Evolutionary conservation across 257 asterid genomes (phyloP).

Genomic region (Eustoma russellianum): DNA sequence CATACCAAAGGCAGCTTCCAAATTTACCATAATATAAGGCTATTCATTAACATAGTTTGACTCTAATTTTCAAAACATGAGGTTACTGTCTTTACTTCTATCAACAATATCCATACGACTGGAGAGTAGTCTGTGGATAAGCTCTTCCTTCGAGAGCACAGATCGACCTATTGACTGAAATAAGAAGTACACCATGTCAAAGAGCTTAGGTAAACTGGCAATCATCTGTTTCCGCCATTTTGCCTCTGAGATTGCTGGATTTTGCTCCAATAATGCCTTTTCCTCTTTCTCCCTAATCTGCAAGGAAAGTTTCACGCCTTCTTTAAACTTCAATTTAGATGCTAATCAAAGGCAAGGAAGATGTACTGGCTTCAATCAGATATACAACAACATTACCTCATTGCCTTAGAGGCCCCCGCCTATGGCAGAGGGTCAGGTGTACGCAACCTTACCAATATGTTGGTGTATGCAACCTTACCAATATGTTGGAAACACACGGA

Average conservation of each 20-base stretch:
- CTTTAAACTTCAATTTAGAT: neutral
- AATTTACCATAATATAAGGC: no score
- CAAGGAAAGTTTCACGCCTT: neutral
- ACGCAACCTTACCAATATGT: no score
- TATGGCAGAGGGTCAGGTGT: no score
- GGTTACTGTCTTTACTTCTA: conserved; percentile 52
- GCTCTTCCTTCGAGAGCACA: conserved; percentile 61
- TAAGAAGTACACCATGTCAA: conserved; percentile 47
- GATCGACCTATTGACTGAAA: conserved; percentile 62
- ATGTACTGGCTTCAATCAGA: no score
- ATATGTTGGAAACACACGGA: no score
- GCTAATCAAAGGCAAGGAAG: neutral
- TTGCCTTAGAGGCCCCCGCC: no score
- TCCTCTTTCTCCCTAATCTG: conserved; percentile 72
- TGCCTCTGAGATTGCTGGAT: conserved; percentile 87
- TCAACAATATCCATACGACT: conserved; percentile 40
- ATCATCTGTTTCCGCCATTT: conserved; percentile 55
- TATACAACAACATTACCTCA: no score
- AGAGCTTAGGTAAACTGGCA: conserved; percentile 58
- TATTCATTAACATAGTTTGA: no score
- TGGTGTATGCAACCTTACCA: no score
- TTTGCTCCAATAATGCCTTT: conserved; percentile 39
- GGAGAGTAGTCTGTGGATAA: conserved; percentile 39
- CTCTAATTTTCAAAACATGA: no score
- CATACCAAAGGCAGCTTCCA: no score